These are phyloP conservation scores for Boletus tylopilopsis DNA, from an alignment of 768 basidiomycete species.

Conservation along the genomic window DNA sequence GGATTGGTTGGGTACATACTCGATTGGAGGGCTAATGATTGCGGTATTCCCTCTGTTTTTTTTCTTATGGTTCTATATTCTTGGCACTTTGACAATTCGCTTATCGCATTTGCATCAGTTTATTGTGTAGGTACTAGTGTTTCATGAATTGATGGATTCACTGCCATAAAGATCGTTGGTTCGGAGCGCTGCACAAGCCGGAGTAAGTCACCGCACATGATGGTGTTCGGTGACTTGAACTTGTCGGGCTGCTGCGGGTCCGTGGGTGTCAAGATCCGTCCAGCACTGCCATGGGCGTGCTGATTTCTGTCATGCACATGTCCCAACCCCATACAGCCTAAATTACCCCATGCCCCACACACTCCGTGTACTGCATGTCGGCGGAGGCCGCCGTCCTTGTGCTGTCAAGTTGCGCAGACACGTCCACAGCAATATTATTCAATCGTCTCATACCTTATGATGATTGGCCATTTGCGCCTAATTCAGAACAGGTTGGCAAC, in stretches of 20 bases:
- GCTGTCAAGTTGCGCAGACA: slow-evolving; percentile 9
- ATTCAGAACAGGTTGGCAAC: slow-evolving; percentile 9
- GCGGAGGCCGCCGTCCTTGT: slow-evolving; percentile 25
- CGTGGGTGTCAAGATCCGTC: slow-evolving; percentile 24
- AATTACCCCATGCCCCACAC: slow-evolving; percentile 27
- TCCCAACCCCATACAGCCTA: slow-evolving; percentile 13
- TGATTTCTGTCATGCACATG: slow-evolving; percentile 3
- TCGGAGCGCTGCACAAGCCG: not conserved
- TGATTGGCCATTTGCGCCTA: slow-evolving; percentile 2
- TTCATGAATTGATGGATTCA: slow-evolving; percentile 5
- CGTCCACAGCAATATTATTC: slow-evolving; percentile 9
- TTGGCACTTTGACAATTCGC: slow-evolving; percentile 27
- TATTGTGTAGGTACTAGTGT: slow-evolving; percentile 27
- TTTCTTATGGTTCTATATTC: slow-evolving; percentile 29
- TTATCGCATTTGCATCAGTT: slow-evolving; percentile 28
- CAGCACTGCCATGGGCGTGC: slow-evolving; percentile 12
- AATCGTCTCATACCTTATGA: slow-evolving; percentile 3
- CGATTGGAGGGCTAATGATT: slow-evolving; percentile 30
- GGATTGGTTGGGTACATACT: slow-evolving; percentile 27
- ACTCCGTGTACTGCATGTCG: slow-evolving; percentile 17
- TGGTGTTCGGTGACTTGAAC: slow-evolving; percentile 1
- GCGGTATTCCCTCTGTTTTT: slow-evolving; percentile 19
- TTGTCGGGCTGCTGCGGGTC: slow-evolving; percentile 7
- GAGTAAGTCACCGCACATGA: not conserved
- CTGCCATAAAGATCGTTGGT: not conserved